Base-by-base conservation (phyloP, 2,329 filamentous ascomycete species). In the Madurella mycetomatis region DNA sequence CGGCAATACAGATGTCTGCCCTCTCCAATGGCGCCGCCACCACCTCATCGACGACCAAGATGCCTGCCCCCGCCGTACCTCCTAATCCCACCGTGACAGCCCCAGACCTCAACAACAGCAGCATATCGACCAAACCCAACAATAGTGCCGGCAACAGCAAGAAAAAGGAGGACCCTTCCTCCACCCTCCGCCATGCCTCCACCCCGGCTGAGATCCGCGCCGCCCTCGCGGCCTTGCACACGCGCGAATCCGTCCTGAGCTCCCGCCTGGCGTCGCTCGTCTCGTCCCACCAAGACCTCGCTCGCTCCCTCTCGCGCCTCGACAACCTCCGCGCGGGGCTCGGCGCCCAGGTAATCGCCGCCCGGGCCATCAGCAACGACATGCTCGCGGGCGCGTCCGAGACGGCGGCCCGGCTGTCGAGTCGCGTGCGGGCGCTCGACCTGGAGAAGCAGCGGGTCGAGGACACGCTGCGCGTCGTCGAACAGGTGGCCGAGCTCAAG, bases 401-500 rank as follows among this genome's bases (percentile, higher is more conserved):
- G 49, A 97, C 92, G 34, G 94, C 94, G 3, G 85, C 85, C 51
- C 84, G 89, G 53, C 87, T 97, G 60, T 95, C 91, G 52, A 84
- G 84, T 66, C 88, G 91, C 50, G 94, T 99, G 53, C 91, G 89
- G 69, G 81, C 84, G 61, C 82, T 99, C 34, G 94, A 99, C 67
- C 79, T 90, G 53, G 92, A 99, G 73, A 95, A 97, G 76, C 85
- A 85, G 55, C 83, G 91, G 30, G 92, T 99, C 9, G 92, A 94
- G 69, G 86, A 91, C 48, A 97, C 94, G 0, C 76, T 99, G 54
- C 82, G 87, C 9, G 91, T 97, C 2, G 94, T 97, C 11, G 92
- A 97, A 71, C 92, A 96, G 73, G 92, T 99, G 13, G 88, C 90
- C 5, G 94, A 99, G 77, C 85, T 99, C 61, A 97, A 97, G 73